Evolutionary conservation across 805 yeast genomes (phyloP), one percentile per base, ranked within the genome.

Genomic region (Starmerella vitae): DNA sequence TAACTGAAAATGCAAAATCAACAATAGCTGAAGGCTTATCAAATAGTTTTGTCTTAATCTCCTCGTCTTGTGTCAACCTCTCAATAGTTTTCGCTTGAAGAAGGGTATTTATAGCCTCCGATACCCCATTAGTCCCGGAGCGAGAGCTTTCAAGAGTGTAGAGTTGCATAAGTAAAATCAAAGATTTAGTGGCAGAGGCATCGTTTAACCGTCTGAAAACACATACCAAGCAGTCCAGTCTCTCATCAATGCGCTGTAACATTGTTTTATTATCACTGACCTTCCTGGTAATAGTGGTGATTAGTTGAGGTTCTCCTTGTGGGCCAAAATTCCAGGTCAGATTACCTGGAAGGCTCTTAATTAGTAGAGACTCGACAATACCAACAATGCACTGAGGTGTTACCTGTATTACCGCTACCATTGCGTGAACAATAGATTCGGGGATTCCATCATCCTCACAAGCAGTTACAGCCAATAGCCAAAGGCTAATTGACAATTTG

Each of bases 21-120:
- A 83, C 57, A 33, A 79, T 64, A 34, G 76, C 80, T 2, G 58
- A 57, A 0, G 85, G 76, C 2, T 76, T 67, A 28, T 64, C 63
- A 6, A 76, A 66, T 20, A 78, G 53, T 33, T 65, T 65, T 7
- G 74, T 72, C 43, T 72, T 78, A 51, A 78, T 75, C 13, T 20
- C 19, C 1, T 26, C 29, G 21, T 46, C 42, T 6, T 29, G 31
- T 2, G 40, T 18, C 9, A 47, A 30, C 13, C 33, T 12, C 29
- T 47, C 51, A 2, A 43, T 37, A 1, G 41, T 25, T 22, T 46
- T 49, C 6, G 48, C 50, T 4, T 22, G 29, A 59, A 27, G 81
- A 59, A 38, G 71, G 63, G 25, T 15, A n/a, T 20, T 20, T 20
- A 39, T n/a, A 7, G 34, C 33, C 13, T 6, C 67, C 48, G 37